These are phyloP conservation scores for Ceratobasidium sp. DNA, from an alignment of 1,284 basidiomycete species.

Conservation along the genomic window DNA sequence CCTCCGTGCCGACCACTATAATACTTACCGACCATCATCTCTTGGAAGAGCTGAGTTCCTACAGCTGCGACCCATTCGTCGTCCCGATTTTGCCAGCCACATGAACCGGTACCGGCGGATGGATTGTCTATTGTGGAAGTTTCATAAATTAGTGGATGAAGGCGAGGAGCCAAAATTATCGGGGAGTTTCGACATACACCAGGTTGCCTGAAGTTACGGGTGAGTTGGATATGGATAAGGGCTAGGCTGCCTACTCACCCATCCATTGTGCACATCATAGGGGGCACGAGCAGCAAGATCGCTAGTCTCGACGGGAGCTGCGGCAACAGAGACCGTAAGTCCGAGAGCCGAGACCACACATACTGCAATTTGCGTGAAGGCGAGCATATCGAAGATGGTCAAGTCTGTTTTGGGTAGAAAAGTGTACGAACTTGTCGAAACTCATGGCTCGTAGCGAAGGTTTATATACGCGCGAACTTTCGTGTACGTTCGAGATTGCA, in stretches of 20 bases:
- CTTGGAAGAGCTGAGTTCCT: slow-evolving; percentile 39
- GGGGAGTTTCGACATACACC: neutral
- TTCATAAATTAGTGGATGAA: neutral
- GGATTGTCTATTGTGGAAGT: slow-evolving; percentile 23
- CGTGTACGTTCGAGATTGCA: no score
- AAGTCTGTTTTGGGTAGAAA: neutral
- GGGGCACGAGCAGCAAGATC: slow-evolving; percentile 36
- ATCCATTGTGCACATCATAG: slow-evolving; percentile 41
- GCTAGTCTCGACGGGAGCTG: slow-evolving; percentile 31
- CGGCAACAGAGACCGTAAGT: neutral
- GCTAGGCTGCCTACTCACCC: slow-evolving; percentile 17
- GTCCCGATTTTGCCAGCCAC: slow-evolving; percentile 41
- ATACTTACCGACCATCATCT: slow-evolving; percentile 45
- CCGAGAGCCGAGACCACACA: slow-evolving; percentile 39
- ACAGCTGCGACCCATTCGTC: slow-evolving; percentile 44
- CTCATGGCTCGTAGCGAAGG: no score
- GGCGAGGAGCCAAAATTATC: neutral
- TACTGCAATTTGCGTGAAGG: slow-evolving; percentile 35
- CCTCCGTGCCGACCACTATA: neutral
- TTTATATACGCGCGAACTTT: slow-evolving; percentile 17
- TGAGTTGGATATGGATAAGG: neutral
- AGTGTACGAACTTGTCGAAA: neutral
- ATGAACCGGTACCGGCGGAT: slow-evolving; percentile 36
- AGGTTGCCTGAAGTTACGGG: slow-evolving; percentile 18
- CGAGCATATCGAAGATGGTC: neutral